Evolutionary conservation across 164 flowering plant genomes (phyloP).

Genomic region (Euptelea pleiosperma): DNA sequence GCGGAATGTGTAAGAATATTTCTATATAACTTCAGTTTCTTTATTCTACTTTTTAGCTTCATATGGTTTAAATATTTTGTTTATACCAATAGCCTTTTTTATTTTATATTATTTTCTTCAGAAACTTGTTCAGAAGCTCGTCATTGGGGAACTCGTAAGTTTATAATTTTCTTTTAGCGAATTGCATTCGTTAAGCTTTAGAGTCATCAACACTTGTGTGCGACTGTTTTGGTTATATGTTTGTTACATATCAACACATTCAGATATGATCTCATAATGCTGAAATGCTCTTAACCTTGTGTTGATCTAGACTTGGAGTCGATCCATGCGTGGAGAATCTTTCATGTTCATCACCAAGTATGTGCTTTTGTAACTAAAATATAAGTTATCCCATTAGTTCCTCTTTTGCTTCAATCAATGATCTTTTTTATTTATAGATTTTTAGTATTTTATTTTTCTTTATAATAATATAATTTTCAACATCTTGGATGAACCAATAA

Average conservation of each 20-base stretch:
- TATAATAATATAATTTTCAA: no score
- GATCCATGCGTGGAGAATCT: slow-evolving; percentile 45
- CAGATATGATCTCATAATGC: background rate
- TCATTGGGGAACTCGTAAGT: slow-evolving; percentile 41
- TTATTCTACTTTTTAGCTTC: background rate
- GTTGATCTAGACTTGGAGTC: slow-evolving; percentile 17
- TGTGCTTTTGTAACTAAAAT: no score
- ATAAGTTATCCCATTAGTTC: no score
- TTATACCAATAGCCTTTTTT: background rate
- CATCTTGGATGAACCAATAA: no score
- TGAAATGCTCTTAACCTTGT: background rate
- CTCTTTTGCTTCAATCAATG: no score
- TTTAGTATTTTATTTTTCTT: no score
- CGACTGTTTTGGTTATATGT: no score
- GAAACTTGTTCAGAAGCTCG: slow-evolving; percentile 67
- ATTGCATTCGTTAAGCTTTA: background rate
- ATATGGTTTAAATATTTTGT: background rate
- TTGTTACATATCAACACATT: background rate
- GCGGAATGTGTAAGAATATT: slow-evolving; percentile 18
- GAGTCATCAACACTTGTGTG: no score
- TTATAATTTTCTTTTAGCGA: slow-evolving; percentile 2
- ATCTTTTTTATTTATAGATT: no score
- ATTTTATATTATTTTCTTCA: background rate
- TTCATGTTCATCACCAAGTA: slow-evolving; percentile 55
- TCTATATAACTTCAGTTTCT: background rate